Evolutionary conservation across 2,329 filamentous ascomycete species (phyloP), one percentile per base, ranked within the genome.

Genomic region (Dichotomopilus funicola): DNA sequence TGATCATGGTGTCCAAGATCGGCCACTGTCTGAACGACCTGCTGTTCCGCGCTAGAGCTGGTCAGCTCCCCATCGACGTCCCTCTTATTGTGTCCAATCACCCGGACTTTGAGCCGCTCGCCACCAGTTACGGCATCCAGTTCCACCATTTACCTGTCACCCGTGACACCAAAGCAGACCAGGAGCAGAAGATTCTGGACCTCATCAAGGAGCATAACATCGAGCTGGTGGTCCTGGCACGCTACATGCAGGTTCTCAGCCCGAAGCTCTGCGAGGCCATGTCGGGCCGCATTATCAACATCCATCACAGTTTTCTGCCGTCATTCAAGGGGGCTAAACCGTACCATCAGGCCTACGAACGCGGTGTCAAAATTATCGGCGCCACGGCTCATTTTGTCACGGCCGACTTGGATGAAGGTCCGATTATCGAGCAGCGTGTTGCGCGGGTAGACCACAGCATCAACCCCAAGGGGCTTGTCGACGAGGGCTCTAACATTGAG

Each of bases 1-100:
- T 94, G 64, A 89, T 94, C 76, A 92, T 94, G 88, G 89, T 92
- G 35, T 91, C 88, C 66, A 91, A 91, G 75, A 91, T 90, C 65
- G 89, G 88, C 7, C 88, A 92, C 76, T 92, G 88, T 70, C 77
- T 92, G 53, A 91, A 91, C 71, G 88, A 92, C 71, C 75, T 94
- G 49, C 79, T 94, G 40, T 94, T 90, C 82, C 84, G 89, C 55
- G 81, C 86, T 66, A 86, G 85, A 70, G 85, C 84, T 13, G 82
- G 82, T 46, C 87, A 91, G 72, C 77, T 94, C 53, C 80, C 78
- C 65, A 85, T 92, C 63, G 87, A 91, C 31, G 77, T 91, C 51
- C 87, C 88, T 4, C 70, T 91, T 62, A 87, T 94, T 66, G 84
- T 94, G 43, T 91, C 88, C 56, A 94, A 94, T 74, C 89, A 94